Percentiles rank a stretch among this genome's conserved stretches.
Evolutionary conservation across 2,329 filamentous ascomycete species (phyloP).

Genomic region (Rachicladosporium sp.): DNA sequence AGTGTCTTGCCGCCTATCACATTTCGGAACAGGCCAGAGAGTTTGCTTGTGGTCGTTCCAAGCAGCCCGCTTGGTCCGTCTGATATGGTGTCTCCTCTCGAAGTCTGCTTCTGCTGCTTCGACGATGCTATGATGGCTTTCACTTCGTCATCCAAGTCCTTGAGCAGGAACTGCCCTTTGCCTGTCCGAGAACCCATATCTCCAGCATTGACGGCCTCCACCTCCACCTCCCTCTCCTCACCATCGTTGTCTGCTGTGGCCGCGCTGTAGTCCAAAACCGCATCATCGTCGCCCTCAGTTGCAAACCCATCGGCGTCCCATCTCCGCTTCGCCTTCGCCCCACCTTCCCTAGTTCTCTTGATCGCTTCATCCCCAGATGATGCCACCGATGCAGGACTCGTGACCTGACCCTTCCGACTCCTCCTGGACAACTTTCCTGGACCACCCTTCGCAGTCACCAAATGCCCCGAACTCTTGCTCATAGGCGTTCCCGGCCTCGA

Average conservation of each 20-base stretch:
- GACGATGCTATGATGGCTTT: conserved; percentile 75
- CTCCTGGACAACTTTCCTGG: conserved; percentile 71
- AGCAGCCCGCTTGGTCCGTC: conserved; percentile 51
- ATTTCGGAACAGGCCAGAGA: conserved; percentile 83
- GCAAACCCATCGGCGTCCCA: conserved; percentile 87
- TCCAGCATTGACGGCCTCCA: conserved; percentile 64
- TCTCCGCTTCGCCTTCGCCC: conserved; percentile 70
- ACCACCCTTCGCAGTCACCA: conserved; percentile 61
- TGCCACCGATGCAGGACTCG: conserved; percentile 41
- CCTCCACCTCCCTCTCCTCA: conserved; percentile 32
- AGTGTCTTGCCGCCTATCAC: conserved; percentile 89
- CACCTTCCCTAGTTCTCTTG: conserved; percentile 41
- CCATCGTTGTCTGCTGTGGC: conserved; percentile 41
- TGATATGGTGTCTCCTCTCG: conserved; percentile 44
- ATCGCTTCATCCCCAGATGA: conserved; percentile 77
- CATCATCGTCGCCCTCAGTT: conserved; percentile 66
- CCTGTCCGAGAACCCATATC: conserved; percentile 76
- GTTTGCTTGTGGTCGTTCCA: conserved; percentile 65
- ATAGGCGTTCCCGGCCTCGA: conserved; percentile 68
- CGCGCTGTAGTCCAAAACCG: conserved; percentile 82
- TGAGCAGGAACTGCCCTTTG: conserved; percentile 87
- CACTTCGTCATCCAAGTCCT: conserved; percentile 86
- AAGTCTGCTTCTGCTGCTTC: conserved; percentile 49
- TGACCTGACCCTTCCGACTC: conserved; percentile 55
- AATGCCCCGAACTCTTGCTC: conserved; percentile 37